Percentiles rank a stretch among this genome's conserved stretches.
Evolutionary conservation across 257 asterid species (phyloP).

Genomic region (Solanum bukasovii): DNA sequence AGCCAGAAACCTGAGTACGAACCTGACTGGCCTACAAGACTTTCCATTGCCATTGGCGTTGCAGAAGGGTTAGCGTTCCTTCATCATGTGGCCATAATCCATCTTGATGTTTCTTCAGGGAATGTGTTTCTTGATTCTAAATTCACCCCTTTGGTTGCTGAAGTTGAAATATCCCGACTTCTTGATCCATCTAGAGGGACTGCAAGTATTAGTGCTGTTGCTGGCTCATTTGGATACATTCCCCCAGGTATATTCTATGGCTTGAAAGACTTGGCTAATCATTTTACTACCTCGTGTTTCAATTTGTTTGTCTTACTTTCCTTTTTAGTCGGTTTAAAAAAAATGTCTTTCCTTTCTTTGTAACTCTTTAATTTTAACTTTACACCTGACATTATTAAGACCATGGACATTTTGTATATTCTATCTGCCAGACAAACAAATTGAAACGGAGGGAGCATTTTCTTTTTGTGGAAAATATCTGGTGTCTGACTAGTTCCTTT

Average conservation of each 20-base stretch:
- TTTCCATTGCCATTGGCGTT: no score
- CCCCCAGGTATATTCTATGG: constrained; percentile 71
- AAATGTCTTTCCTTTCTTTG: background rate
- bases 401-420: background rate
- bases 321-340: background rate
- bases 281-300: background rate
- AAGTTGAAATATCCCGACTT: constrained; percentile 28
- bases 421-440: background rate
- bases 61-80: no score
- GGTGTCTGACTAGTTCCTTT: background rate
- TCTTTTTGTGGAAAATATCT: background rate
- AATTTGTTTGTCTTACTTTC: background rate
- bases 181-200: constrained; percentile 96
- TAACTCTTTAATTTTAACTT: background rate
- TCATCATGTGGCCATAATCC: no score
- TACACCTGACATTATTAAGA: accelerated
- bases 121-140: no score
- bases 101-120: no score
- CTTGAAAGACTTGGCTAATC: background rate
- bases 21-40: no score
- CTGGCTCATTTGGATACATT: constrained; percentile 96
- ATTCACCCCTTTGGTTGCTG: no score
- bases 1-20: no score
- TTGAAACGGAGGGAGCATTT: background rate
- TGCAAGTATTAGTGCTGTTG: constrained; percentile 96